Evolutionary conservation across 192 early-diverging fungal genomes (phyloP), one percentile per base, ranked within the genome.

Genomic region (Jimgerdemannia lactiflua): DNA sequence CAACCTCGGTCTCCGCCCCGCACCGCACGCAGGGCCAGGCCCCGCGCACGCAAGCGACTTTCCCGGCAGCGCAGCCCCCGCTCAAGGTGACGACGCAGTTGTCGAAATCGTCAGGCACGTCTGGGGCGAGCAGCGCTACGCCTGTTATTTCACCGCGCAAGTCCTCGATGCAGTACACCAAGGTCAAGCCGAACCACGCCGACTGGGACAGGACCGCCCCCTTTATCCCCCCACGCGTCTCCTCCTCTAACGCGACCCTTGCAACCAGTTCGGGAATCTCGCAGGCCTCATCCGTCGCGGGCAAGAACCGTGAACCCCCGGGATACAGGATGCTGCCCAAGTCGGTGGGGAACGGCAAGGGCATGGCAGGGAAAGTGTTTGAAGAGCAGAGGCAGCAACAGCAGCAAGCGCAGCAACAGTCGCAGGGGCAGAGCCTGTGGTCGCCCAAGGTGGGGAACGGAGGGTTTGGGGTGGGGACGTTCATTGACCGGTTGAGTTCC

Each of bases 151-250:
- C 41, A 8, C 4, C n/a, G 42, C n/a, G 44, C 42, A 20, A 42
- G 70, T 43, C 41, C 42, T 39, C 18, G 3, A 43, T 18, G 44
- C 70, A 19, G 42, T 65, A 73, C 64, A 40, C 20, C 39, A 20
- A 42, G 41, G 54, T 17, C 42, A 20, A 9, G 3, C 63, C 9
- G 40, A 63, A 42, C 40, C 29, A 75, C 19, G 44, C 39, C 20
- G 20, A 65, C 54, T 11, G 39, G 39, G 3, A 72, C 41, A n/a
- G 71, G 19, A 14, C 19, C 42, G 44, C 18, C 67, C 41, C 3
- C 72, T 29, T 65, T 49, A 80, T 80, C 70, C 79, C 79, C 59
- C 63, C 69, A 8, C 71, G 79, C 65, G 64, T 76, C 3, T 80
- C 79, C 14, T 81, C 80, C 3, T 77, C 80, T 73, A 43, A 65